Evolutionary conservation across 202 grass and related monocot genomes (phyloP).

Genomic region (Schoenoplectus tabernaemontani): DNA sequence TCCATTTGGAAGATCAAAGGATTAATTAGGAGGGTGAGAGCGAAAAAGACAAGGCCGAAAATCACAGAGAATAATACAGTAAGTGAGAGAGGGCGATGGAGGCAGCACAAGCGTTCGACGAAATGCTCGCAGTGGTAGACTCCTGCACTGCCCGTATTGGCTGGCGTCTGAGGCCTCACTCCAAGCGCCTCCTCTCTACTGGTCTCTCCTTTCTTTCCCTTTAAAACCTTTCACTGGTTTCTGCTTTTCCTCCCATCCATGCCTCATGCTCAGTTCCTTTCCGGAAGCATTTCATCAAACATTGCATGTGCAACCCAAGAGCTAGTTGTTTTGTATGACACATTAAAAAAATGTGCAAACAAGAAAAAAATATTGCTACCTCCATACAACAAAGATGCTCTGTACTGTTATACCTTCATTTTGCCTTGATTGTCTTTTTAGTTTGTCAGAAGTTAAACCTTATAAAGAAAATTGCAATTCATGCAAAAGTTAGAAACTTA

Average conservation of each 20-base stretch:
- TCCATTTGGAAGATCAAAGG: not conserved
- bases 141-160: conserved; percentile 34
- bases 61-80: too few species aligned
- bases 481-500: not conserved
- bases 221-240: not conserved
- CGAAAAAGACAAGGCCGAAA: not conserved
- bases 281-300: not conserved
- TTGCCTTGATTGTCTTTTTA: too few species aligned
- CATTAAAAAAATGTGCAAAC: not conserved
- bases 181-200: conserved; percentile 67
- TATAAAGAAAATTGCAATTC: not conserved
- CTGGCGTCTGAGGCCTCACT: conserved; percentile 48
- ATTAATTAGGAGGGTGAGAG: not conserved
- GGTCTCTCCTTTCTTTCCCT: conserved; percentile 23
- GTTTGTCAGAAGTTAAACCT: too few species aligned
- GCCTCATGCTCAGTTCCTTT: too few species aligned
- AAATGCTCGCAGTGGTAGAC: conserved; percentile 54
- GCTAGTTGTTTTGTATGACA: too few species aligned
- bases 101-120: conserved; percentile 37
- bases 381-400: too few species aligned
- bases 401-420: too few species aligned
- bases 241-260: too few species aligned
- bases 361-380: not conserved
- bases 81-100: conserved; percentile 12
- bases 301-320: not conserved